Percentiles rank a stretch among this genome's conserved stretches.
Evolutionary conservation across 2,329 filamentous ascomycete species (phyloP).

Genomic region (Fusarium luffae): DNA sequence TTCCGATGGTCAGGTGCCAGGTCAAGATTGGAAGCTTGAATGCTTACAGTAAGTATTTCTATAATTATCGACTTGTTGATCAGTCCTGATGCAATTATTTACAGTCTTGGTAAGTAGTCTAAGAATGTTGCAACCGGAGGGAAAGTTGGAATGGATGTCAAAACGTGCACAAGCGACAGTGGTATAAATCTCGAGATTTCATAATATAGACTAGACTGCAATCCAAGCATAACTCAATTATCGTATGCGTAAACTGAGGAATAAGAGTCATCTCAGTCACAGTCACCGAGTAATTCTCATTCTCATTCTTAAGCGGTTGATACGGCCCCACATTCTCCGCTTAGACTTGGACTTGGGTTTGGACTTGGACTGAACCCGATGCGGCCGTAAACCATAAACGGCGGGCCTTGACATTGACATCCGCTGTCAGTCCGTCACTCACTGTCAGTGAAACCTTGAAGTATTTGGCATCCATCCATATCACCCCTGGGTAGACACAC

Average conservation of each 20-base stretch:
- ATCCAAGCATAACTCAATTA: neutral
- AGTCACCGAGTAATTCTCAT: neutral
- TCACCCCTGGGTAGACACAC: neutral
- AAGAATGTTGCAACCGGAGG: neutral
- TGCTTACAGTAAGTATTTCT: neutral
- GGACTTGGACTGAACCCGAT: constrained; percentile 7
- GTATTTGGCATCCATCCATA: neutral
- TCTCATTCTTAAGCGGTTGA: constrained; percentile 8
- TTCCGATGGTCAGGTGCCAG: neutral
- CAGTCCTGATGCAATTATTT: neutral
- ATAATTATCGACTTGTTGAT: neutral
- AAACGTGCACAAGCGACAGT: neutral
- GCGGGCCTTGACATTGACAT: constrained; percentile 16
- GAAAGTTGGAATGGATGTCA: neutral
- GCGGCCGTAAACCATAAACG: constrained; percentile 5
- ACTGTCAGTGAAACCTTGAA: constrained; percentile 1
- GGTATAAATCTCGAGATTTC: neutral
- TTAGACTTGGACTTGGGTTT: neutral
- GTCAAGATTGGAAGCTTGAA: neutral
- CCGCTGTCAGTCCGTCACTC: neutral
- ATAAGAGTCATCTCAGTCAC: neutral
- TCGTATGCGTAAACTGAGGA: neutral
- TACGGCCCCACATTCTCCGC: constrained; percentile 19
- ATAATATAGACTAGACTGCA: neutral
- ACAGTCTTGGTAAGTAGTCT: neutral